Base-by-base conservation (phyloP, 2,329 filamentous ascomycete species). In the Alternaria arborescens region DNA sequence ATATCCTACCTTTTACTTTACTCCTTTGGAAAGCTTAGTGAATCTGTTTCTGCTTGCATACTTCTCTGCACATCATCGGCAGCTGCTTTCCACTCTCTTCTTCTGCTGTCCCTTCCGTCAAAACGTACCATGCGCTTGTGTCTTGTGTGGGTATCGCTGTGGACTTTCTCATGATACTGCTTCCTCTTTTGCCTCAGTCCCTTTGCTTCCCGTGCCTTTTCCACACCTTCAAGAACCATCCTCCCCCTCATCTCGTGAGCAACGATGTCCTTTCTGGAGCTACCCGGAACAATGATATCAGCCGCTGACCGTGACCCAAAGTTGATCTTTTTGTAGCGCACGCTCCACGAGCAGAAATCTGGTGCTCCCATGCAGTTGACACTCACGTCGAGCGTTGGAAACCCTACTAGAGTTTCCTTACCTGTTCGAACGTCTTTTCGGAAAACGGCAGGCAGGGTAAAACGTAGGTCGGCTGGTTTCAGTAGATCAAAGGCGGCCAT, bases 251-350 rank as follows among this genome's bases (percentile, higher is more conserved):
- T 62, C 26, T 63, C 56, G 10, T 64, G 53, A 4, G 54, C 47
- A 10, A 62, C 41, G 8, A 62, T 53, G 6, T 62, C 58, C 8
- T 44, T 53, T 8, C 56, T 58, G 10, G 50, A 56, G 2, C 41
- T 52, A 1, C 66, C 61, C 6, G 64, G 62, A 26, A 59, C 53
- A 14, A 70, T 56, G 38, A 64, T 55, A n/a, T 62, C 52, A 3
- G 41, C 53, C 14, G 51, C 7, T 0, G 34, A 14, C 16, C 47
- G 52, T 2, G 5, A n/a, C 3, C 68, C 67, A n/a, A 66, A 40
- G 24, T 70, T 62, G 6, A 72, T 48, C 30, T 73, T 73, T 54
- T 75, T 75, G 56, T 75, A 75, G 3, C 60, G 60, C 18, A 75
- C 68, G 1, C 50, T 60, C 69, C 69, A 74, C 3, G 56, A 28